phyloP scores from a whole-genome alignment of 2,329 filamentous ascomycete species.

The Phyllosticta paracitricarpa region DNA sequence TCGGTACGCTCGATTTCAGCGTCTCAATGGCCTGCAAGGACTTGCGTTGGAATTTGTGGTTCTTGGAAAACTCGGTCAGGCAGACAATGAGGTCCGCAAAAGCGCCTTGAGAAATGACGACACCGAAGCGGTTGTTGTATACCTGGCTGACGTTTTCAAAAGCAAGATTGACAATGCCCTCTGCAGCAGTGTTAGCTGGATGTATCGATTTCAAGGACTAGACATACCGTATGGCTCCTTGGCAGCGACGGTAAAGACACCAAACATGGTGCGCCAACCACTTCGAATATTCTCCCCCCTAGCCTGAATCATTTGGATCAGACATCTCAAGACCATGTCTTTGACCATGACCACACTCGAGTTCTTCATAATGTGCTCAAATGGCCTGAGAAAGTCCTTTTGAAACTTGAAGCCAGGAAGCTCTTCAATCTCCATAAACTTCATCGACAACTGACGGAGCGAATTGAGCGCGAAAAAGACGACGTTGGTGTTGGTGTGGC shows the following conservation, averaged over 20 bases:
- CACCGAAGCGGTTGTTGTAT: conserved; percentile 89
- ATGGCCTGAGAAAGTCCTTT: conserved; percentile 97
- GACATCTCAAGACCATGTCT: conserved; percentile 89
- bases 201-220: neutral
- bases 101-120: conserved; percentile 91
- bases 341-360: conserved; percentile 87
- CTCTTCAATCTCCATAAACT: conserved; percentile 97
- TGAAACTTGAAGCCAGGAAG: conserved; percentile 98
- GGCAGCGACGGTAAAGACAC: conserved; percentile 92
- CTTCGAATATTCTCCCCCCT: conserved; percentile 93
- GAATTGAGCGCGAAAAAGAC: conserved; percentile 98
- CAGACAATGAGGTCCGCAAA: conserved; percentile 96
- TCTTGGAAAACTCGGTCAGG: conserved; percentile 97
- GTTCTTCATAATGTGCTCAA: conserved; percentile 94
- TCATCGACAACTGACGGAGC: conserved; percentile 89
- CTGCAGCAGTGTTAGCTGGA: conserved; percentile 33
- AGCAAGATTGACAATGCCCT: conserved; percentile 90
- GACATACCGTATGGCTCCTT: conserved; percentile 66
- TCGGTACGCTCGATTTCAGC: conserved; percentile 83
- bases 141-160: conserved; percentile 95
- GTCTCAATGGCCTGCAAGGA: conserved; percentile 92
- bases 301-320: conserved; percentile 99
- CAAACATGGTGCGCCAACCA: conserved; percentile 99
- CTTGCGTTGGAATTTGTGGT: conserved; percentile 97
- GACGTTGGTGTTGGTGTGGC: conserved; percentile 89